phyloP scores from a whole-genome alignment of 305 asterid genomes.

The Fraxinus ornus region DNA sequence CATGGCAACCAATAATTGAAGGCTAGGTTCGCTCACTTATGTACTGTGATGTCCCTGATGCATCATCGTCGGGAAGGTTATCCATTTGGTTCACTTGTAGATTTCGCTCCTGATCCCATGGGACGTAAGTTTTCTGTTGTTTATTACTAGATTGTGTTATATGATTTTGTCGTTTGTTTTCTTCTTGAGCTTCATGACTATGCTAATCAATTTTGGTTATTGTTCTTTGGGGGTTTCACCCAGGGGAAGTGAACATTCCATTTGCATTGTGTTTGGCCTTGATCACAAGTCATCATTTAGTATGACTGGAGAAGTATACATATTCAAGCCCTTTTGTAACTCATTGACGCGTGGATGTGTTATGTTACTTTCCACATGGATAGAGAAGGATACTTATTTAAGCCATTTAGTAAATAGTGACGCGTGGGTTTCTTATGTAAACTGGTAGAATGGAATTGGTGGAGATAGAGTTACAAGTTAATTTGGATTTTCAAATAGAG shows the following conservation, averaged over 20 bases:
- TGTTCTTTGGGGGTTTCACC: not conserved
- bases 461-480: not conserved
- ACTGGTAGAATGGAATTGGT: not conserved
- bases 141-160: not conserved
- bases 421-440: not conserved
- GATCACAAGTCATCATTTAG: constrained; percentile 1
- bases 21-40: constrained; percentile 98
- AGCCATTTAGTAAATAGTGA: not conserved
- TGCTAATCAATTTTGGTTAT: constrained; percentile 15
- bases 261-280: not conserved
- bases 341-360: not conserved
- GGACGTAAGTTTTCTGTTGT: constrained; percentile 72
- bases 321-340: not conserved
- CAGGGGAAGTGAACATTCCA: not conserved
- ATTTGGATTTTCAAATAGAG: not conserved
- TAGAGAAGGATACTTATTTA: not conserved
- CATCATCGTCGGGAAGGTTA: constrained; percentile 96
- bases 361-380: not conserved
- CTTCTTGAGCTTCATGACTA: not conserved
- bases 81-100: constrained; percentile 97
- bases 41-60: constrained; percentile 94
- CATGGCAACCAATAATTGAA: constrained; percentile 32
- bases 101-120: constrained; percentile 84
- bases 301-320: not conserved
- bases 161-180: constrained; percentile 5